Conservation (phyloP, 2,329 filamentous ascomycete genomes). For the Tolypocladium endophyticum region DNA sequence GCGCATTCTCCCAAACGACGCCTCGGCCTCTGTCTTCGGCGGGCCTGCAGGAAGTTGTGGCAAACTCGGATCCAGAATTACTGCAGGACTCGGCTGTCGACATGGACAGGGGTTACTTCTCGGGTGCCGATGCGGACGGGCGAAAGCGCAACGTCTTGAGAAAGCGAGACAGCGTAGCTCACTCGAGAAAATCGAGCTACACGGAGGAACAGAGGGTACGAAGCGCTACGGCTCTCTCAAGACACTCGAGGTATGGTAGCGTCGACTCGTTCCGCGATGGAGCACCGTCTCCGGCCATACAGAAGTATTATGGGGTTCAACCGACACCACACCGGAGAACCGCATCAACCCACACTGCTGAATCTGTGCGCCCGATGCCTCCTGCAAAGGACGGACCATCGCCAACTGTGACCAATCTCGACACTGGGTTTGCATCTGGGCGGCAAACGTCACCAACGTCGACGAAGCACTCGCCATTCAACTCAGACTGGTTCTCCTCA, state of each 20-base stretch:
- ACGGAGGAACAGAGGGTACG: slow-evolving; percentile 62
- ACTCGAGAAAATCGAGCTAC: slow-evolving; percentile 67
- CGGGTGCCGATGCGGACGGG: slow-evolving; percentile 72
- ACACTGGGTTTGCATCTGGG: slow-evolving; percentile 31
- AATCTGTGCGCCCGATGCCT: slow-evolving; percentile 40
- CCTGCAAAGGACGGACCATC: slow-evolving; percentile 42
- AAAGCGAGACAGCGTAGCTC: slow-evolving; percentile 56
- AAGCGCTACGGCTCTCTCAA: slow-evolving; percentile 53
- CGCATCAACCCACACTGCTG: slow-evolving; percentile 47
- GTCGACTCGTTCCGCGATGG: slow-evolving; percentile 62
- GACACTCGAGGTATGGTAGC: slow-evolving; percentile 71
- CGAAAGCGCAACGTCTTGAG: slow-evolving; percentile 69
- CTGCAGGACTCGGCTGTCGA: slow-evolving; percentile 44
- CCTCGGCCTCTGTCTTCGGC: slow-evolving; percentile 42
- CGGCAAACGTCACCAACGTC: slow-evolving; percentile 33
- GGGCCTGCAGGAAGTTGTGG: slow-evolving; percentile 34
- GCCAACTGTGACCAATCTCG: slow-evolving; percentile 51
- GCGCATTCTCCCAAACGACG: slow-evolving; percentile 28
- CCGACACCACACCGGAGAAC: slow-evolving; percentile 44
- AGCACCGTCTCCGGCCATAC: slow-evolving; percentile 48
- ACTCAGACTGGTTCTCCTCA: slow-evolving; percentile 45
- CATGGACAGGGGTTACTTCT: slow-evolving; percentile 85
- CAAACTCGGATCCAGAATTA: slow-evolving; percentile 23
- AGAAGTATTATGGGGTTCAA: slow-evolving; percentile 57
- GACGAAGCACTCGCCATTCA: slow-evolving; percentile 30